Base-by-base conservation (phyloP, 2,329 filamentous ascomycete genomes). In the Aschersonia sp. region DNA sequence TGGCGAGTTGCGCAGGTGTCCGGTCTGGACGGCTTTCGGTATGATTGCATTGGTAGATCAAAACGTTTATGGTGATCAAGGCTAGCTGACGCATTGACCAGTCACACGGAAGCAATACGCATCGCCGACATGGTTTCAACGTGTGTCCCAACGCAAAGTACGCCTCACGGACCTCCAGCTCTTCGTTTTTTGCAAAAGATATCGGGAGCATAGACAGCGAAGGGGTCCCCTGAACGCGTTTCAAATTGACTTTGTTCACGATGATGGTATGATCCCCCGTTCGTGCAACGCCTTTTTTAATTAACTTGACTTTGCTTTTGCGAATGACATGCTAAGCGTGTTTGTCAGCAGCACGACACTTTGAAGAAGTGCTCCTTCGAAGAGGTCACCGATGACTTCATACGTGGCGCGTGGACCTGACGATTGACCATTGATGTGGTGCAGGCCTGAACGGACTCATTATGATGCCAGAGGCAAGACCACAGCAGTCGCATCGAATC, bases 11-110 rank as follows among this genome's bases (percentile, higher is more conserved):
- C 66, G 63, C 32, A 65, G 65, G 45, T 78, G 74, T 53, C 78
- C 77, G 1, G 68, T 82, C 7, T 82, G 78, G 78, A 81, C 77
- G 2, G 77, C 77, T 2, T 82, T 82, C 54, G 63, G 77, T 79
- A 63, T 30, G 70, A 52, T 29, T 32, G 5, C 32, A 14, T 2
- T n/a, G 14, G 9, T 7, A 1, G 14, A 41, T 12, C 4, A 41
- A 11, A 31, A 11, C 7, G 2, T 6, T 32, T 5, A 41, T 6
- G 14, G 4, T 35, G 6, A 41, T 30, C 43, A 22, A 47, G 41
- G 8, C 9, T 6, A n/a, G 6, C n/a, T 43, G 42, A 43, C 29
- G 22, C 8, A 43, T 8, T 32, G 37, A 11, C 4, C 45, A 79
- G 76, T 80, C 30, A 77, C 75, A 1, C 65, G 73, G 45, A 22